These are phyloP conservation scores for Lepidium sativum DNA, from an alignment of 345 rosid genomes.

Conservation along the genomic window DNA sequence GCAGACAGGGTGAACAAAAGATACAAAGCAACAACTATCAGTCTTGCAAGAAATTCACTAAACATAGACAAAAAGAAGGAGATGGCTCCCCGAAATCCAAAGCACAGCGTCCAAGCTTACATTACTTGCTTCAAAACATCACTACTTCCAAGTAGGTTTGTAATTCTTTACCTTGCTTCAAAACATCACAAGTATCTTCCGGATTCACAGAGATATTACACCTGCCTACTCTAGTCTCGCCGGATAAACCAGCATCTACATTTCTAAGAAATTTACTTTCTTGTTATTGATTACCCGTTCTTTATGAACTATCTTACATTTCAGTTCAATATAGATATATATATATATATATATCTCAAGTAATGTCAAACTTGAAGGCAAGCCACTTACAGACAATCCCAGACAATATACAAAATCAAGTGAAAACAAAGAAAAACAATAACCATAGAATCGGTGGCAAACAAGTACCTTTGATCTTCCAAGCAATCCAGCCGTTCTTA, in stretches of 20 bases:
- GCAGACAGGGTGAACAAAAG: not conserved
- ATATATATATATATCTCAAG: not conserved
- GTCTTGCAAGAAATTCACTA: not conserved
- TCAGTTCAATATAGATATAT: not conserved
- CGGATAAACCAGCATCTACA: not conserved
- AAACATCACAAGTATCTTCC: not conserved
- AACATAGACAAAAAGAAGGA: not conserved
- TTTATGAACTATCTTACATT: not conserved
- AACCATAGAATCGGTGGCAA: not conserved
- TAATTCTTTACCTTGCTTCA: not conserved
- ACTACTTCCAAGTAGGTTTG: not conserved
- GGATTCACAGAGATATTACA: not conserved
- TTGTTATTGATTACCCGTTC: not conserved
- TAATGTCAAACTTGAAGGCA: not conserved
- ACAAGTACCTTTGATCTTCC: constrained; percentile 62
- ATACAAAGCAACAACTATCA: not conserved
- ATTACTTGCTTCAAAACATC: not conserved
- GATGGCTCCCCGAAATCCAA: not conserved
- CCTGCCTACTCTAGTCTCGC: not conserved
- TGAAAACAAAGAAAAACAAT: not conserved
- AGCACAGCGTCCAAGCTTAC: not conserved
- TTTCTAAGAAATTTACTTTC: not conserved
- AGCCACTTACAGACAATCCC: not conserved
- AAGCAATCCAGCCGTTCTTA: constrained; percentile 44
- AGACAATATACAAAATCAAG: not conserved